Base-by-base conservation (phyloP, 1,284 basidiomycete genomes). In the Trichosporon sp. region DNA sequence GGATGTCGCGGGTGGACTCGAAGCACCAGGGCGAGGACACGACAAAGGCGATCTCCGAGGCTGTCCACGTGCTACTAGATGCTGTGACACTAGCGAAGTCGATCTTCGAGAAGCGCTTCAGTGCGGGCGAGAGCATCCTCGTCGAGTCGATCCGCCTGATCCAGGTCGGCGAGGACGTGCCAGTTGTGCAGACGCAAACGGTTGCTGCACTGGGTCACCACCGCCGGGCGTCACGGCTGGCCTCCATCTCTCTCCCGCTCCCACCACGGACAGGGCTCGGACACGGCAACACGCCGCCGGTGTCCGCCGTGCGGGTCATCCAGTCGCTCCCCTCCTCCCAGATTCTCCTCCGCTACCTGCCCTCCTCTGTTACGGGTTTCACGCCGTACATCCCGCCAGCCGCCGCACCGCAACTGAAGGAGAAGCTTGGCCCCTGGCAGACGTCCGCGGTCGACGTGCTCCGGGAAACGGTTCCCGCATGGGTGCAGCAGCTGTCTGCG, bases 331-430 rank as follows among this genome's bases (percentile, higher is more conserved):
- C 83, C 1, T 80, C 83, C 0, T 78, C 82, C 1, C 81, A 83
- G 65, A 83, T 84, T 47, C 76, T 83, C 0, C 73, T 84, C 1
- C 77, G 79, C 3, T 80, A 84, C 73, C 74, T 84, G 0, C 83
- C 83, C 0, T 34, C 72, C 0, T 66, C 72, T 3, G 78, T 84
- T 62, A 79, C 77, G 18, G 74, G 71, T 9, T 84, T 83, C 72
- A 82, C 82, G 23, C 83, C 83, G 0, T 83, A 81, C 74, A 80
- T 78, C 51, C 38, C 90, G 0, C 90, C 90, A 69, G 86, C 89
- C 9, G 87, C 89, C 15, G 86, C 89, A 0, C 87, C 87, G 0
- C 87, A 88, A 0, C 65, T 82, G 8, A 44, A 62, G 3, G 71
- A 75, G 15, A 74, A 73, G 29, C 73, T 83, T 23, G 65, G 69